Evolutionary conservation across 1,284 basidiomycete genomes (phyloP), one percentile per base, ranked within the genome.

Genomic region (Leccinum griseonigrum): DNA sequence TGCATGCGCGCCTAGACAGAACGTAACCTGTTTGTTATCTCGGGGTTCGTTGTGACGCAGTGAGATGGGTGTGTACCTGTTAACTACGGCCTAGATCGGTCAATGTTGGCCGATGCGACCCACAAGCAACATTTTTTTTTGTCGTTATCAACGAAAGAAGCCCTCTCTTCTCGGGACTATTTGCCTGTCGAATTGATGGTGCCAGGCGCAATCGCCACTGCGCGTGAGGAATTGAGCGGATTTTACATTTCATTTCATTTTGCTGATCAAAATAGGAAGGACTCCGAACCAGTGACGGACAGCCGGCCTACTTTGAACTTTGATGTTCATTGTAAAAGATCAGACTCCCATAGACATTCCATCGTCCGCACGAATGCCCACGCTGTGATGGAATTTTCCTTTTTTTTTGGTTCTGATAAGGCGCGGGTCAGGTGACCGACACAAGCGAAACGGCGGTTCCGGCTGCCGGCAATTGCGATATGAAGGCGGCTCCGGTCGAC

Each of bases 401-500:
- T 60, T 28, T 53, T 50, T 31, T 40, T 59, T 31, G 18, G 14
- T 18, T 52, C 16, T 14, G 10, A 18, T 8, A 48, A 8, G 58
- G 29, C 32, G 36, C 22, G 18, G 53, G 31, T 29, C 22, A 18
- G 34, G 29, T 51, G 43, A 64, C n/a, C 53, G 34, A 32, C n/a
- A 32, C 31, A 54, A 54, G 53, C 53, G 53, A 36, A 32, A 31
- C 36, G 16, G 16, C 55, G 53, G 48, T 55, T 9, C 65, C 65
- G 58, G 51, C 54, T 60, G 43, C 64, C 68, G 63, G 65, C 4
- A 66, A 16, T 14, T 18, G 38, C 18, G 31, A 59, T 54, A 60
- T 67, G 61, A 60, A 68, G 50, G 18, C 59, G 68, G 64, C 48
- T 14, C 68, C 68, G 64, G 56, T 62, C 38, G 5, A 48, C 22